Percentiles rank a stretch among this genome's conserved stretches.
These are phyloP conservation scores for Dipodascopsis uninucleata DNA, from an alignment of 805 yeast genomes.

Conservation along the genomic window DNA sequence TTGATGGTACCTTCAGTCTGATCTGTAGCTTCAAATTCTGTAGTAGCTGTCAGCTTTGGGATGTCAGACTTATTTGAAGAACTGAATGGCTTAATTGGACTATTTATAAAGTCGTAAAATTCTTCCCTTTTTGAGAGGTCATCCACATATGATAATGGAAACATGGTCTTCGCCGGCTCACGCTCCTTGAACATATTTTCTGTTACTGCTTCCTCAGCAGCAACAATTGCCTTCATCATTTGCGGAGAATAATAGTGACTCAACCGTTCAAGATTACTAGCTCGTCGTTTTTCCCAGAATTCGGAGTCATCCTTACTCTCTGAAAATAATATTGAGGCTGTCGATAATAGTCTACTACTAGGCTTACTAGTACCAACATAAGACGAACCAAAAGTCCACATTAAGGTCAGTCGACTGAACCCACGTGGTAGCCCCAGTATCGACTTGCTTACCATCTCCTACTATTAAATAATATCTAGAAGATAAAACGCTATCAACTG, in stretches of 20 bases:
- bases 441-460: too few species aligned
- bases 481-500: too few species aligned
- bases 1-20: not conserved
- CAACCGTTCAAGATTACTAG: slow-evolving; percentile 40
- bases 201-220: slow-evolving; percentile 70
- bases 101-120: slow-evolving; percentile 62
- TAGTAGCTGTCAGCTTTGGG: not conserved
- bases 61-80: not conserved
- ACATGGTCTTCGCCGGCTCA: slow-evolving; percentile 45
- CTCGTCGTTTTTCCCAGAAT: not conserved
- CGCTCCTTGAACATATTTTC: slow-evolving; percentile 57
- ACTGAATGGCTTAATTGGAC: too few species aligned
- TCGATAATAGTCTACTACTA: too few species aligned
- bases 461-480: too few species aligned
- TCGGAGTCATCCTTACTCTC: not conserved
- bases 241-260: slow-evolving; percentile 78
- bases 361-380: too few species aligned
- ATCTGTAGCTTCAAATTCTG: not conserved
- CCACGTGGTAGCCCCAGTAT: too few species aligned
- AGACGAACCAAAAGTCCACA: too few species aligned
- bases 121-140: slow-evolving; percentile 71
- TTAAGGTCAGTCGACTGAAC: too few species aligned
- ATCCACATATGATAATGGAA: slow-evolving; percentile 67
- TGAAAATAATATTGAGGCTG: too few species aligned
- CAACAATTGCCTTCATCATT: slow-evolving; percentile 71